Evolutionary conservation across 305 asterid genomes (phyloP), one percentile per base, ranked within the genome.

Genomic region (Coffea humblotiana): DNA sequence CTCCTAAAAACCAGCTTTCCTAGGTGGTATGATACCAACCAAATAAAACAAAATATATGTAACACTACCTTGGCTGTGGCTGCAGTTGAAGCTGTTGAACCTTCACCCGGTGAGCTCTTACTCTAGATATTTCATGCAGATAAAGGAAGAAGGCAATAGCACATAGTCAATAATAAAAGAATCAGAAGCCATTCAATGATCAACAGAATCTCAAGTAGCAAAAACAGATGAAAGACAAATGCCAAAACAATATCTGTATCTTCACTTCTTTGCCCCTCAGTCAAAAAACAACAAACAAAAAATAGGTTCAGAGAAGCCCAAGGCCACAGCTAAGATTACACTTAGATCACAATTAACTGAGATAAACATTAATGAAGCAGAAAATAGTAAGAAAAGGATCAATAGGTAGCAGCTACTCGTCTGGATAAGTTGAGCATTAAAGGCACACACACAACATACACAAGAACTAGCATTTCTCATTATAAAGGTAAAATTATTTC

Each of bases 71-170:
- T 88, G 61, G 84, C 78, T 76, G 86, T 74, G 75, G 95, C 89
- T 48, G 88, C 88, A 87, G 81, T 66, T 37, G 95, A 83, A n/a
- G 85, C 75, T 58, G 90, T 85, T 65, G 97, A 91, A 67, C 93
- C 92, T 78, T 84, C 97, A 80, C 92, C 89, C 35, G 90, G 47
- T 15, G 93, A 56, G 74, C 81, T 88, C 90, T 91, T 91, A 77
- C 64, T 70, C 88, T 80, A 75, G 52, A 60, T 61, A 83, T 81
- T 77, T 60, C 4, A n/a, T 71, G 27, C 40, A 77, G 3, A 71
- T 61, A 66, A 32, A 51, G 63, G 56, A 37, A 71, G 37, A 71
- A 56, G 68, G 23, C 54, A 72, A 73, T 8, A 45, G 61, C 11
- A 51, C 21, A 74, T 45, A 60, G 56, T 75, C 19, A 70, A 25